A percentile compares a stretch with the other conserved stretches of the same genome.
phyloP scores from a whole-genome alignment of 148 eudicot genomes.

The Cornus suecica region DNA sequence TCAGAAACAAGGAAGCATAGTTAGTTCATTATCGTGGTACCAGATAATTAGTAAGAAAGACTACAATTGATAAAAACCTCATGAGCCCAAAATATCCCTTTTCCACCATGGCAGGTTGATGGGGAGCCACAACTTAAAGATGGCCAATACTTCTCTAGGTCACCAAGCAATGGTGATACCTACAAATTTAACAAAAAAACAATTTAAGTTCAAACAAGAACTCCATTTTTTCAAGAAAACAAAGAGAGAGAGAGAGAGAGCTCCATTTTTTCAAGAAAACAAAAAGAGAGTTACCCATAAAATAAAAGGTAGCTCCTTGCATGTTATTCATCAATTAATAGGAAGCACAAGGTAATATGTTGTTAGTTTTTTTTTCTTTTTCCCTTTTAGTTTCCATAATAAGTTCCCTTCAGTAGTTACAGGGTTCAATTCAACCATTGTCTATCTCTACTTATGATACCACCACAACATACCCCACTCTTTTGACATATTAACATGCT shows the following conservation, averaged over 20 bases:
- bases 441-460: neutral
- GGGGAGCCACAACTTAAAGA: constrained; percentile 72
- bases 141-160: constrained; percentile 79
- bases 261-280: neutral
- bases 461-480: neutral
- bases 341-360: neutral
- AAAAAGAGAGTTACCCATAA: neutral
- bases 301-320: neutral
- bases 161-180: constrained; percentile 60
- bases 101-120: constrained; percentile 66
- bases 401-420: neutral
- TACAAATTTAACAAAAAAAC: constrained; percentile 26
- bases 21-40: constrained; percentile 36
- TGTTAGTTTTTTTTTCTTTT: no score
- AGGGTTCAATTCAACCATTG: neutral
- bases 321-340: neutral
- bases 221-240: neutral
- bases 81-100: constrained; percentile 88
- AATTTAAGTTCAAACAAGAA: neutral
- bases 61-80: constrained; percentile 52
- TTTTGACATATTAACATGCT: neutral
- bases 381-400: no score
- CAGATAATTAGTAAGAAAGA: constrained; percentile 11
- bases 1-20: constrained; percentile 23
- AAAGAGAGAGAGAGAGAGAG: no score